Base-by-base conservation (phyloP, 257 asterid genomes). In the Thymus quinquecostatus region DNA sequence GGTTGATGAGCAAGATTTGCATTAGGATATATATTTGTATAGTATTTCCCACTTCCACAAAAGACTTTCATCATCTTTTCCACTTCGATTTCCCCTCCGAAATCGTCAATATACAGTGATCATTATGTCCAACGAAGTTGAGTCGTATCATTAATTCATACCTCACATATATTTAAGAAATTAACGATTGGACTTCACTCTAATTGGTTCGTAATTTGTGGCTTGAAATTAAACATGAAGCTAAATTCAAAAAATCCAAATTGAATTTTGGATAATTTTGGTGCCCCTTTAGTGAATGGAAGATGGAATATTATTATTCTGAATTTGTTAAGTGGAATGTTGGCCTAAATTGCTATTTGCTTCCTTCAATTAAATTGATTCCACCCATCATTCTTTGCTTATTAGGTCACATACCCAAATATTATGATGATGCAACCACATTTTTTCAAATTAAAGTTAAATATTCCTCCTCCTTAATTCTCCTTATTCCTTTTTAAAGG, bases 231-330 rank as follows among this genome's bases (percentile, higher is more conserved):
- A 59, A 13, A 44, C 59, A 67, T n/a, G 62, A 67, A 53, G 14
- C 10, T 62, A 21, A 21, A 21, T 34, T 34, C 28, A 5, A 7
- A 65, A 60, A 65, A 29, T 29, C 8, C 27, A 10, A 9, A 8
- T 67, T 10, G 4, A 68, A 2, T 40, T 21, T 55, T 40, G 41
- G 63, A 36, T 28, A 72, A 51, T 57, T 45, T 41, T 71, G 68
- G 60, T 68, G 67, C 56, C 53, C 60, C 59, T 61, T 64, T 51
- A 40, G 68, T 64, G 50, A 78, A 76, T 78, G 80, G 77, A 74
- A 77, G 60, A 47, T 66, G 56, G 82, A 79, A 77, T 75, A 43
- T 43, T 43, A 79, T 75, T 75, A 43, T 43, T 43, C 71, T 71
- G 76, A 74, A 75, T 60, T 64, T 63, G 27, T 60, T 34, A 64